phyloP scores from a whole-genome alignment of 164 flowering plant species.

The Magnolia changhungtana region DNA sequence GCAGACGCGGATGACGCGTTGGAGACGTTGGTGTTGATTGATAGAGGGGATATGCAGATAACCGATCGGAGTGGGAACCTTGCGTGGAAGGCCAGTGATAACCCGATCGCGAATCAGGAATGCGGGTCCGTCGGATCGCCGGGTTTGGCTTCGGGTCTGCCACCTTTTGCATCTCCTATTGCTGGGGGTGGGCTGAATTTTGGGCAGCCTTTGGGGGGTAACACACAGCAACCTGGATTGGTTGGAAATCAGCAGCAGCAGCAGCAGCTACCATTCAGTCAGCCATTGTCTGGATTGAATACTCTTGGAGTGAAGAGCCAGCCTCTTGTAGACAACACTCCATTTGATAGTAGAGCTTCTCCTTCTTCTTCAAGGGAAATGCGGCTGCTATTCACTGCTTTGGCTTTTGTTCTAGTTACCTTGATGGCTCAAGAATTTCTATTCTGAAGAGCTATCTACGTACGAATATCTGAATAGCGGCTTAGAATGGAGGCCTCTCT shows the following conservation, averaged over 20 bases:
- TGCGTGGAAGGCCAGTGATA: slow-evolving; percentile 37
- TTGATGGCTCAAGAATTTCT: neutral
- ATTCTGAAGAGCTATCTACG: neutral
- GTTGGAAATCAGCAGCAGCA: neutral
- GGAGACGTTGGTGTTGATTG: slow-evolving; percentile 34
- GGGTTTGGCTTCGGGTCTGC: slow-evolving; percentile 22
- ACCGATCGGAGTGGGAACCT: slow-evolving; percentile 34
- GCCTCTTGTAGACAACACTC: slow-evolving; percentile 33
- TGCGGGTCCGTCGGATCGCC: slow-evolving; percentile 42
- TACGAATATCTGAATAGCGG: neutral
- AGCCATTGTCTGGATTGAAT: slow-evolving; percentile 13
- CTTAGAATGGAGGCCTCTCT: neutral
- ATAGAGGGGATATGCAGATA: slow-evolving; percentile 39
- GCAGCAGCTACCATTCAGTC: slow-evolving; percentile 2
- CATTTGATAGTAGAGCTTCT: slow-evolving; percentile 31
- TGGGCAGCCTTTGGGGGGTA: slow-evolving; percentile 22
- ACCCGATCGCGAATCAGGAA: slow-evolving; percentile 27
- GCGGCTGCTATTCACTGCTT: slow-evolving; percentile 3
- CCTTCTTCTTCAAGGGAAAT: slow-evolving; percentile 8
- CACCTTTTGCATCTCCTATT: slow-evolving; percentile 37
- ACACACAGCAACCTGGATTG: slow-evolving; percentile 1
- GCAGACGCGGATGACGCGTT: slow-evolving; percentile 29
- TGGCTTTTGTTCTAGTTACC: slow-evolving; percentile 5
- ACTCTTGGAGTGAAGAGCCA: slow-evolving; percentile 24
- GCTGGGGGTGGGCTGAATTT: slow-evolving; percentile 17